A percentile compares a stretch with the other conserved stretches of the same genome.
Evolutionary conservation across 768 basidiomycete species (phyloP).

Genomic region (Hygrocybe coccinea): DNA sequence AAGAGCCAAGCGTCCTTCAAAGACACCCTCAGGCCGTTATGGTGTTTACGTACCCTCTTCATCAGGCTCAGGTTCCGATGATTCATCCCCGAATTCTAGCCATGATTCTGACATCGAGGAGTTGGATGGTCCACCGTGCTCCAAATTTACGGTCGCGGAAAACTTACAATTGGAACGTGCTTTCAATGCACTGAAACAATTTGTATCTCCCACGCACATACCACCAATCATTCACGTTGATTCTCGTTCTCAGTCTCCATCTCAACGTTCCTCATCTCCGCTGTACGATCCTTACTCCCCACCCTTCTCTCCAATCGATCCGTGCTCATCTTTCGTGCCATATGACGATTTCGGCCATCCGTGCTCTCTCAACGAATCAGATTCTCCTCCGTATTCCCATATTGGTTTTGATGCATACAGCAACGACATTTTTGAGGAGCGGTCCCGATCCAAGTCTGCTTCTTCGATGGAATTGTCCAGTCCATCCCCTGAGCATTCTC

Average conservation of each 20-base stretch:
- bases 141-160: slow-evolving; percentile 9
- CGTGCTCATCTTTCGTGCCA: background rate
- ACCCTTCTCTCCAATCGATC: background rate
- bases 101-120: slow-evolving; percentile 57
- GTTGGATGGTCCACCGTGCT: slow-evolving; percentile 26
- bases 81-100: slow-evolving; percentile 25
- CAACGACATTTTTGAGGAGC: slow-evolving; percentile 12
- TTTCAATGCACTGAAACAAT: background rate
- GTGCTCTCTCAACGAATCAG: background rate
- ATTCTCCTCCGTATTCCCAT: background rate
- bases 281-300: background rate
- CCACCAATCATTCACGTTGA: slow-evolving; percentile 4
- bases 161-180: background rate
- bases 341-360: background rate
- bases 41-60: slow-evolving; percentile 48
- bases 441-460: slow-evolving; percentile 33
- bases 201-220: background rate
- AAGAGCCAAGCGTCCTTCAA: background rate
- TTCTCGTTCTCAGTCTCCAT: slow-evolving; percentile 15
- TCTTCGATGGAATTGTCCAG: slow-evolving; percentile 49
- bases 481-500: slow-evolving; percentile 33
- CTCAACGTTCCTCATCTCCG: background rate
- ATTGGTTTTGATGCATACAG: slow-evolving; percentile 1
- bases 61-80: slow-evolving; percentile 42
- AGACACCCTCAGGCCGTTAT: slow-evolving; percentile 50